Conservation (phyloP, 2,329 filamentous ascomycete genomes). For the Ophiostoma triangulosporum region DNA sequence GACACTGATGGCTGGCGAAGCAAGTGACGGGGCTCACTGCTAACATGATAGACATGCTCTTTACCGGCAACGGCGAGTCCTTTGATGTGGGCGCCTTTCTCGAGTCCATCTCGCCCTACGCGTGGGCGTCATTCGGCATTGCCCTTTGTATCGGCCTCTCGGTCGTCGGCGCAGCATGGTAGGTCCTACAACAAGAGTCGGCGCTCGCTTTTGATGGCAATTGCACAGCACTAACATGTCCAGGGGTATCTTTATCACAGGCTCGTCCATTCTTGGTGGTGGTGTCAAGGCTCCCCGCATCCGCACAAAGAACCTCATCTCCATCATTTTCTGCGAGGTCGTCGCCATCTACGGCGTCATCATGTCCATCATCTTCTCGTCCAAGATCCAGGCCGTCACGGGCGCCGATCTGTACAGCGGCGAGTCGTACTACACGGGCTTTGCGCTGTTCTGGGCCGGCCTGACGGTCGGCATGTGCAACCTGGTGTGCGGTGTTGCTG, state of each 20-base stretch:
- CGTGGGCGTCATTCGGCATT: constrained; percentile 85
- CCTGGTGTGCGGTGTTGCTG: constrained; percentile 85
- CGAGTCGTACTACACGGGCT: constrained; percentile 86
- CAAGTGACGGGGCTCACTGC: not conserved
- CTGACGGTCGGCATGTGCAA: constrained; percentile 93
- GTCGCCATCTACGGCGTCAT: constrained; percentile 99
- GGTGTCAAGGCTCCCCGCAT: constrained; percentile 95
- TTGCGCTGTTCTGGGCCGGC: constrained; percentile 89
- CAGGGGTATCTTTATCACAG: constrained; percentile 98
- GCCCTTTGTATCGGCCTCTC: constrained; percentile 90
- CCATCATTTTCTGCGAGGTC: constrained; percentile 99
- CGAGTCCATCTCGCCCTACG: constrained; percentile 84
- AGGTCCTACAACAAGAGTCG: constrained; percentile 24
- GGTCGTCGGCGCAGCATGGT: constrained; percentile 96
- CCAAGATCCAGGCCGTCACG: constrained; percentile 59
- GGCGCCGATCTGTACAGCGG: constrained; percentile 55
- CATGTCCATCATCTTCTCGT: constrained; percentile 96
- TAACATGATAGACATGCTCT: constrained; percentile 74
- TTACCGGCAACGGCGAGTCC: constrained; percentile 86
- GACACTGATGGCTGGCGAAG: not conserved
- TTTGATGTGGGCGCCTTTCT: constrained; percentile 97
- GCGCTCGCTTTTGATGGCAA: no score
- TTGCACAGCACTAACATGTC: not conserved
- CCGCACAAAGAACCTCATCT: constrained; percentile 98
- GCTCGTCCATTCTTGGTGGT: constrained; percentile 90